Conservation (phyloP, 2,329 filamentous ascomycete species). For the Westerdykella sp. region DNA sequence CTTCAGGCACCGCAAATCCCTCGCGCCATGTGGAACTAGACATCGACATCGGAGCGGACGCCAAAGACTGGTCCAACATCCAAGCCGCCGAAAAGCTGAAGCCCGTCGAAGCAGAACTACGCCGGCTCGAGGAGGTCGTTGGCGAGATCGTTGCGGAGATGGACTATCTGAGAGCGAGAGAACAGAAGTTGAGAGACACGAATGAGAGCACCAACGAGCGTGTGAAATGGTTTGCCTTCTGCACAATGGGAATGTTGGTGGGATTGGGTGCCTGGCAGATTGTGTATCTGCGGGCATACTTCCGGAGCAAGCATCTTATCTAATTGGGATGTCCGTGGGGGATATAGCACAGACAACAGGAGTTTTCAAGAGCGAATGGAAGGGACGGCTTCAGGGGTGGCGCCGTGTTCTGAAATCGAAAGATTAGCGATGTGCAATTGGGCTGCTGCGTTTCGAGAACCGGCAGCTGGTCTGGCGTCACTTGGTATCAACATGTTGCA, state of each 20-base stretch:
- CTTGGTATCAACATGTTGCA: too few relatives aligned
- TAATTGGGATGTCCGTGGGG: slow-evolving; percentile 15
- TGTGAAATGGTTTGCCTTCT: slow-evolving; percentile 97
- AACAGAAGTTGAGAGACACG: slow-evolving; percentile 95
- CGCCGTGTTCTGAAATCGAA: too few relatives aligned
- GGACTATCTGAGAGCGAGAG: slow-evolving; percentile 84
- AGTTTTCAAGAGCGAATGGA: too few relatives aligned
- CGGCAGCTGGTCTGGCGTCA: too few relatives aligned
- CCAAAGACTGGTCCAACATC: slow-evolving; percentile 96
- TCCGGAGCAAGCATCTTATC: slow-evolving; percentile 55
- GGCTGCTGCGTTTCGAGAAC: too few relatives aligned
- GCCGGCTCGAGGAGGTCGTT: slow-evolving; percentile 85
- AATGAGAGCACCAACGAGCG: slow-evolving; percentile 99
- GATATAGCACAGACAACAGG: too few relatives aligned
- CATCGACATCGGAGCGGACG: slow-evolving; percentile 92
- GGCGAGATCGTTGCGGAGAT: slow-evolving; percentile 86
- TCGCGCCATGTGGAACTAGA: slow-evolving; percentile 79
- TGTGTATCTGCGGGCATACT: slow-evolving; percentile 94
- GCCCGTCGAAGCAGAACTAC: slow-evolving; percentile 90
- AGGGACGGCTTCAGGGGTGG: too few relatives aligned
- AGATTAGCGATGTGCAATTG: too few relatives aligned
- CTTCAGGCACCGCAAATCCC: slow-evolving; percentile 41
- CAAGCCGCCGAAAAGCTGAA: slow-evolving; percentile 96
- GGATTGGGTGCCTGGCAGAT: slow-evolving; percentile 94
- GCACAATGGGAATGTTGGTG: slow-evolving; percentile 85